phyloP scores from a whole-genome alignment of 78 protist species.

The Chrysochromulina parva region DNA sequence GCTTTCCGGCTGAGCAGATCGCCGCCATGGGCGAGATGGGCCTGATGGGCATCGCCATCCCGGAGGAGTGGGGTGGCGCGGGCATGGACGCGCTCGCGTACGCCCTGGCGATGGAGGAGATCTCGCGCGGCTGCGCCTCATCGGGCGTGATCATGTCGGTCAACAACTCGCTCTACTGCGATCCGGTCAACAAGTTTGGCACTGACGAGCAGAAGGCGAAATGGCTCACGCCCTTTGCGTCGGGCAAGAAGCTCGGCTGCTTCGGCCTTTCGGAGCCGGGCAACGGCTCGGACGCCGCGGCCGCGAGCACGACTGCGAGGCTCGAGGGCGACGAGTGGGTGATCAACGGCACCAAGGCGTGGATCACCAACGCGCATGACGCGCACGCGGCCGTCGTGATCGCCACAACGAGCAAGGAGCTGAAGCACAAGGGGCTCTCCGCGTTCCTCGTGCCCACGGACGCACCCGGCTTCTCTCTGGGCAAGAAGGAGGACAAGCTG shows the following conservation, averaged over 20 bases:
- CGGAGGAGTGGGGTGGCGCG: conserved; percentile 81
- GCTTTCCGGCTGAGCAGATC: conserved; percentile 22
- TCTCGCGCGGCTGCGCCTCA: conserved; percentile 45
- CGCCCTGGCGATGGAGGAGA: conserved; percentile 87
- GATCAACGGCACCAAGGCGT: conserved; percentile 41
- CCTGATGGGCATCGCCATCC: conserved; percentile 85
- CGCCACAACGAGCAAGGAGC: conserved; percentile 36
- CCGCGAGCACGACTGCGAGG: conserved; percentile 10
- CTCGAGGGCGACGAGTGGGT: conserved; percentile 28
- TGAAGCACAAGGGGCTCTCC: neutral
- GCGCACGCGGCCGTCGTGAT: conserved; percentile 38
- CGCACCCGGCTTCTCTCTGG: conserved; percentile 29
- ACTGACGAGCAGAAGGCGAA: conserved; percentile 27
- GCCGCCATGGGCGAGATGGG: conserved; percentile 58
- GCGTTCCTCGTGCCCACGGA: conserved; percentile 1
- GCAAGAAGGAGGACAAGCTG: conserved; percentile 50
- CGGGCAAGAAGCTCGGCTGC: conserved; percentile 26
- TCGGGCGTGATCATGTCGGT: conserved; percentile 42
- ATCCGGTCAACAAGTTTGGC: conserved; percentile 29
- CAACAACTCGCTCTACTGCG: conserved; percentile 42
- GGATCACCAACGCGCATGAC: neutral
- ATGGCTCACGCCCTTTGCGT: conserved; percentile 28
- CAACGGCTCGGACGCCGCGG: conserved; percentile 49
- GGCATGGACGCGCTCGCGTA: conserved; percentile 74
- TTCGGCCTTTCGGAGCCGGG: conserved; percentile 49